These are phyloP conservation scores for Coprinopsis strossmayeri DNA, from an alignment of 768 basidiomycete species.

Conservation along the genomic window DNA sequence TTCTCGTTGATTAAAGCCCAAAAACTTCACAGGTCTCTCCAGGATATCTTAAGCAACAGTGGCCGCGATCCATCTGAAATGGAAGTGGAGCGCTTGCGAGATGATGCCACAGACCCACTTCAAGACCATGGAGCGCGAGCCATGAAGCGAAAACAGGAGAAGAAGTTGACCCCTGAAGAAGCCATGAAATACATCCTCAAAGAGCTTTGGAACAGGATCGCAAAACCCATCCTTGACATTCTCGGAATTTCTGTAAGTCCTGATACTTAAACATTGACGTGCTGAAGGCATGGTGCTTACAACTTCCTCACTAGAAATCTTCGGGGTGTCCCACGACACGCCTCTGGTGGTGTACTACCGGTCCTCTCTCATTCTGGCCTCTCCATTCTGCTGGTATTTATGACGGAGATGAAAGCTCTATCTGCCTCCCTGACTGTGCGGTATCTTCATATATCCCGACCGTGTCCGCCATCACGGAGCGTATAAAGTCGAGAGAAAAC, in stretches of 20 bases:
- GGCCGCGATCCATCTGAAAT: background rate
- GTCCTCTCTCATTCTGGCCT: conserved; percentile 26
- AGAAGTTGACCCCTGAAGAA: no score
- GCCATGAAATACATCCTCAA: background rate
- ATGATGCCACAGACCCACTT: background rate
- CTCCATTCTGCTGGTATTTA: conserved; percentile 32
- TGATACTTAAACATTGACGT: background rate
- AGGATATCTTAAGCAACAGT: background rate
- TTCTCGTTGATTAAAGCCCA: background rate
- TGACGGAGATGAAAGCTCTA: background rate
- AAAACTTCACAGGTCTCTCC: background rate
- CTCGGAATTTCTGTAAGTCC: background rate
- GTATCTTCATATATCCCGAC: conserved; percentile 19
- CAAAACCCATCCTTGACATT: conserved; percentile 3
- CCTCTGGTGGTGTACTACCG: conserved; percentile 21
- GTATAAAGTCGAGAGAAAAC: background rate
- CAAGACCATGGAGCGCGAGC: background rate
- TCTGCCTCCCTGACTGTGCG: conserved; percentile 11
- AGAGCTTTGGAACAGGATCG: conserved; percentile 1
- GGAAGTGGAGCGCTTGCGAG: background rate
- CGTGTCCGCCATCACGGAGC: conserved; percentile 7
- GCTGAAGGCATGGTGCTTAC: background rate
- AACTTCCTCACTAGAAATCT: background rate
- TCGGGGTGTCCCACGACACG: background rate
- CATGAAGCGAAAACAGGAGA: background rate